phyloP scores from a whole-genome alignment of 805 yeast species.

The Nakazawaea populi region DNA sequence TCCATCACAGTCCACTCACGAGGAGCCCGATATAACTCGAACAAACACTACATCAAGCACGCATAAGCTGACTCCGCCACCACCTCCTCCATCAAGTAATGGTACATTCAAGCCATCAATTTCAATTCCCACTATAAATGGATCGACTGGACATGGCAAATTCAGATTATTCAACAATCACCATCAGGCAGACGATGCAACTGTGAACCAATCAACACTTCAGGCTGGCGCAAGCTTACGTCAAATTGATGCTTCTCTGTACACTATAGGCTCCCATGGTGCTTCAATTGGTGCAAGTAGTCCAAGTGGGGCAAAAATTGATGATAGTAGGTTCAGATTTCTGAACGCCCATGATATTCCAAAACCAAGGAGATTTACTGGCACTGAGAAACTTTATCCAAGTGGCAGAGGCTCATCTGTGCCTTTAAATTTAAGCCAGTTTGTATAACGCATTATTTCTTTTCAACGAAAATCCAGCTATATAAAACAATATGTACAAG shows the following conservation, averaged over 20 bases:
- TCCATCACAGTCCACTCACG: slow-evolving; percentile 16
- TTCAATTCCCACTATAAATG: slow-evolving; percentile 20
- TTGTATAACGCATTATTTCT: not conserved
- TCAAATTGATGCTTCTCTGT: slow-evolving; percentile 58
- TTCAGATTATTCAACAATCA: slow-evolving; percentile 12
- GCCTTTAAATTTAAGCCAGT: slow-evolving; percentile 54
- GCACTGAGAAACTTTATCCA: slow-evolving; percentile 75
- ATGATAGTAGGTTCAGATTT: slow-evolving; percentile 72
- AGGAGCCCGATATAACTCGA: slow-evolving; percentile 8
- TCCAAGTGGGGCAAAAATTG: slow-evolving; percentile 39
- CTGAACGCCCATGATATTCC: slow-evolving; percentile 67
- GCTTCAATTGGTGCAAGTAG: slow-evolving; percentile 15
- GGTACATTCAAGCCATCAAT: not conserved
- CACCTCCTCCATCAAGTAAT: slow-evolving; percentile 25
- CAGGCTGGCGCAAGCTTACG: slow-evolving; percentile 46
- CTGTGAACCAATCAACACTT: slow-evolving; percentile 36
- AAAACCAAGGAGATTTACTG: slow-evolving; percentile 76
- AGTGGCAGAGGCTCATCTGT: slow-evolving; percentile 94
- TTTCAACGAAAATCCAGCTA: no score
- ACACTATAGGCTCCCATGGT: slow-evolving; percentile 46
- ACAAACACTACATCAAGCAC: not conserved
- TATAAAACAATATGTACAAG: not conserved
- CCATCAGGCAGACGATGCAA: slow-evolving; percentile 18
- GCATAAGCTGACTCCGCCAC: slow-evolving; percentile 14
- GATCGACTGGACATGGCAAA: slow-evolving; percentile 10